Percentiles rank a stretch among this genome's conserved stretches.
Evolutionary conservation across 2,329 filamentous ascomycete genomes (phyloP).

Genomic region (Exophiala spinifera): DNA sequence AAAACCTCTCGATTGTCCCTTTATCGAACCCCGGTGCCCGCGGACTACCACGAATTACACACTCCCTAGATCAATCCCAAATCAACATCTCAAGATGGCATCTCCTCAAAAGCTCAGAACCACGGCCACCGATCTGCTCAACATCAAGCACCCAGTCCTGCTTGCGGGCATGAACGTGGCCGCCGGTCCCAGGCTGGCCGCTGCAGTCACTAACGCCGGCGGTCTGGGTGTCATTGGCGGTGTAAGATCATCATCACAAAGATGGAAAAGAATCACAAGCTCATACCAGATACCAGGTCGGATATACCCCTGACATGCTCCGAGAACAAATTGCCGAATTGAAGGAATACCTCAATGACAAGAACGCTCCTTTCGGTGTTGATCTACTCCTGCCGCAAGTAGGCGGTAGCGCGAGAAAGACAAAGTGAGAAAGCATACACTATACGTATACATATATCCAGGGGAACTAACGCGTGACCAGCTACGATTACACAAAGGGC

Average conservation of each 20-base stretch:
- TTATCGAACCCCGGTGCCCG: too few species aligned
- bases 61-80: neutral
- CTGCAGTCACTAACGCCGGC: constrained; percentile 94
- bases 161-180: constrained; percentile 99
- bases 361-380: constrained; percentile 93
- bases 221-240: constrained; percentile 96
- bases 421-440: constrained; percentile 61
- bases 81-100: constrained; percentile 22
- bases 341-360: constrained; percentile 81
- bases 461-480: constrained; percentile 40
- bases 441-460: neutral
- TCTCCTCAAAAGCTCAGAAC: constrained; percentile 80
- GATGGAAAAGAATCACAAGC: too few species aligned
- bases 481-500: constrained; percentile 99
- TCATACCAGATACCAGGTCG: constrained; percentile 30
- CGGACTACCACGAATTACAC: too few species aligned
- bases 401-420: constrained; percentile 89
- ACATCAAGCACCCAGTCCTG: constrained; percentile 94
- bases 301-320: constrained; percentile 97
- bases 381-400: constrained; percentile 93
- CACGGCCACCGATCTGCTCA: constrained; percentile 88
- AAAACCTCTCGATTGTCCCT: too few species aligned
- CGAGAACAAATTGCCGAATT: constrained; percentile 91
- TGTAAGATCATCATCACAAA: constrained; percentile 42
- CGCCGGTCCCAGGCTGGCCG: constrained; percentile 91